Percentiles rank a stretch among this genome's conserved stretches.
phyloP scores from a whole-genome alignment of 305 asterid genomes.

The Ilex paraguariensis region DNA sequence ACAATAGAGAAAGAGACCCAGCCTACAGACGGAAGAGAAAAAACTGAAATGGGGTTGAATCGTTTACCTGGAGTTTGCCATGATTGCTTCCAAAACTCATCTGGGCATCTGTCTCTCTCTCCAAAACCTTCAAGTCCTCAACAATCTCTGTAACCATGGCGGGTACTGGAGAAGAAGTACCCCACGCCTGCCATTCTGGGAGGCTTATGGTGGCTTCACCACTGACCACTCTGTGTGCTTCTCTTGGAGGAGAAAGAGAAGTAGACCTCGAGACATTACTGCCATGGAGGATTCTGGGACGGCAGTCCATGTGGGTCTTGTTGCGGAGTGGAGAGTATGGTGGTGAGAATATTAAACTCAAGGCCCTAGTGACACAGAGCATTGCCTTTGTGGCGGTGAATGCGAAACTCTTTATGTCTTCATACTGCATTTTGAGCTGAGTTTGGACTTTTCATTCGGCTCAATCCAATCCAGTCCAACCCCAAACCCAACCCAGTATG shows the following conservation, averaged over 20 bases:
- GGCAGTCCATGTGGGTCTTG: background rate
- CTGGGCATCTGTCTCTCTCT: slow-evolving; percentile 37
- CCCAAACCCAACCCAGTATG: too few relatives aligned
- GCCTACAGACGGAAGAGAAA: too few relatives aligned
- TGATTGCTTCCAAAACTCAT: slow-evolving; percentile 82
- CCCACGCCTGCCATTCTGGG: slow-evolving; percentile 96
- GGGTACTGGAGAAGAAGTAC: slow-evolving; percentile 71
- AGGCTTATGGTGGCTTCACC: slow-evolving; percentile 42
- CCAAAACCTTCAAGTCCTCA: slow-evolving; percentile 69
- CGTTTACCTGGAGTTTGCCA: slow-evolving; percentile 60
- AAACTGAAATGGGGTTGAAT: background rate
- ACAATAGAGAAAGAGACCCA: too few relatives aligned
- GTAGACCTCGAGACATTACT: slow-evolving; percentile 10
- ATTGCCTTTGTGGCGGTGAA: background rate
- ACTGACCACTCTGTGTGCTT: slow-evolving; percentile 11
- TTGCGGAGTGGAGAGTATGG: background rate
- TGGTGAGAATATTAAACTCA: background rate
- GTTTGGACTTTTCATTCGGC: too few relatives aligned
- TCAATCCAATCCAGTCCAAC: too few relatives aligned
- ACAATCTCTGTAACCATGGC: slow-evolving; percentile 69
- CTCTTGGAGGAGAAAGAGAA: slow-evolving; percentile 12
- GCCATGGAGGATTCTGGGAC: background rate
- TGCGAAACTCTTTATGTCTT: too few relatives aligned
- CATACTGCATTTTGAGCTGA: too few relatives aligned
- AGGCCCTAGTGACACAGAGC: background rate